phyloP scores from a whole-genome alignment of 2,329 filamentous ascomycete genomes.

The Aschersonia sp. region DNA sequence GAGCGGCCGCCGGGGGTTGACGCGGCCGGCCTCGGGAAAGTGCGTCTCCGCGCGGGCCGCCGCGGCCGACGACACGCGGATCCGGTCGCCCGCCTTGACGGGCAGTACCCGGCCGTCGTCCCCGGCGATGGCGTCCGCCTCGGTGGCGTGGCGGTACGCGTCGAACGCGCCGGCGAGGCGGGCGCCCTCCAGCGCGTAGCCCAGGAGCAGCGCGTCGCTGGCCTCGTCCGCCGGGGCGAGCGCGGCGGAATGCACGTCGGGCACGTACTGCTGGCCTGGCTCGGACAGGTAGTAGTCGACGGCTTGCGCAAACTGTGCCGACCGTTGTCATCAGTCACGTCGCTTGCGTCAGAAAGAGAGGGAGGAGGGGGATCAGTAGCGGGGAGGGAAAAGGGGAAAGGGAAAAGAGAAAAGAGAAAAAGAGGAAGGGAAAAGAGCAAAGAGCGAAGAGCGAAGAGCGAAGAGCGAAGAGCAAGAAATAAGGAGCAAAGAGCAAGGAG shows the following conservation, averaged over 20 bases:
- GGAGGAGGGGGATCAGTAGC: no score
- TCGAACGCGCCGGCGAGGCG: slow-evolving; percentile 51
- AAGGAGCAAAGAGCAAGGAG: no score
- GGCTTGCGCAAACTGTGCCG: slow-evolving; percentile 48
- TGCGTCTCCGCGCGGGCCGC: slow-evolving; percentile 39
- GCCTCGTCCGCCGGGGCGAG: slow-evolving; percentile 36
- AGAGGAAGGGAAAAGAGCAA: neutral
- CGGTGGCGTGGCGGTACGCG: slow-evolving; percentile 40
- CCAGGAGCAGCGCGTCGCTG: slow-evolving; percentile 47
- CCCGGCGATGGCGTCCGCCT: slow-evolving; percentile 28
- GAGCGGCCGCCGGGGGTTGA: slow-evolving; percentile 49
- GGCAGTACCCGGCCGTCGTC: slow-evolving; percentile 35
- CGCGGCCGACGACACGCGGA: slow-evolving; percentile 47
- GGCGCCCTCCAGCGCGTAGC: slow-evolving; percentile 58
- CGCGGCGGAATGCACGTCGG: slow-evolving; percentile 46
- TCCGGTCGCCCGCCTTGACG: slow-evolving; percentile 39
- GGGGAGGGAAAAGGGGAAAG: no score
- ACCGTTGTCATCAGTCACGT: no score
- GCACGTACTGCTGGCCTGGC: slow-evolving; percentile 37
- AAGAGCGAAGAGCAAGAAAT: no score
- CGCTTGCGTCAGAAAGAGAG: no score
- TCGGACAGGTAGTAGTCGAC: slow-evolving; percentile 57
- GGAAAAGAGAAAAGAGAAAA: neutral
- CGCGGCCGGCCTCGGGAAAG: slow-evolving; percentile 45
- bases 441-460: neutral